These are phyloP conservation scores for Hamigera avellanea DNA, from an alignment of 495 filamentous ascomycete genomes.

Conservation along the genomic window DNA sequence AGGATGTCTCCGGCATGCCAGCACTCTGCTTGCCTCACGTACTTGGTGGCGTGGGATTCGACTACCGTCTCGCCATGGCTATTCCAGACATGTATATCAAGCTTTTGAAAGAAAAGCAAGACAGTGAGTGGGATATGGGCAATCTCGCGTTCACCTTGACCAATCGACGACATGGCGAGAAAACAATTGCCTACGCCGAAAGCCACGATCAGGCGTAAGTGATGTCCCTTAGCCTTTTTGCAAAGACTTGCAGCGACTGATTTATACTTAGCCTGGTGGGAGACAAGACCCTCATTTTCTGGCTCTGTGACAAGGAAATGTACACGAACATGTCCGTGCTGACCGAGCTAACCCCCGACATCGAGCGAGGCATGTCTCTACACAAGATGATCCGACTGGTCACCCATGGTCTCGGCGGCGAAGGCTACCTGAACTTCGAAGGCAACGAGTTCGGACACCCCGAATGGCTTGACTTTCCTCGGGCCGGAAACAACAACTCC, in stretches of 20 bases:
- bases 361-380: conserved; percentile 79
- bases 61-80: conserved; percentile 96
- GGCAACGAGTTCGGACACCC: conserved; percentile 98
- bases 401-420: conserved; percentile 89
- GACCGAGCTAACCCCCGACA: conserved; percentile 73
- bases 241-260: not conserved
- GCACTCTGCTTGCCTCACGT: conserved; percentile 77
- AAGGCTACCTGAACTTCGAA: conserved; percentile 97
- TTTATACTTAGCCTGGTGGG: conserved; percentile 63
- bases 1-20: conserved; percentile 98
- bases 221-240: not conserved
- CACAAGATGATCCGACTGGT: conserved; percentile 97
- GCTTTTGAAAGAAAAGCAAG: conserved; percentile 83
- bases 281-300: conserved; percentile 93
- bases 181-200: conserved; percentile 96
- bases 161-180: conserved; percentile 90
- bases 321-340: conserved; percentile 95
- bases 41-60: conserved; percentile 87
- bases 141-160: conserved; percentile 76
- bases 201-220: conserved; percentile 97
- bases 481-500: conserved; percentile 86
- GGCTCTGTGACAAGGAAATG: conserved; percentile 93
- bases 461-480: conserved; percentile 98
- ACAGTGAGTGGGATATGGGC: conserved; percentile 88
- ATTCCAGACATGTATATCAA: conserved; percentile 99